Conservation (phyloP, 306 rosid genomes). For the Glycine soja region DNA sequence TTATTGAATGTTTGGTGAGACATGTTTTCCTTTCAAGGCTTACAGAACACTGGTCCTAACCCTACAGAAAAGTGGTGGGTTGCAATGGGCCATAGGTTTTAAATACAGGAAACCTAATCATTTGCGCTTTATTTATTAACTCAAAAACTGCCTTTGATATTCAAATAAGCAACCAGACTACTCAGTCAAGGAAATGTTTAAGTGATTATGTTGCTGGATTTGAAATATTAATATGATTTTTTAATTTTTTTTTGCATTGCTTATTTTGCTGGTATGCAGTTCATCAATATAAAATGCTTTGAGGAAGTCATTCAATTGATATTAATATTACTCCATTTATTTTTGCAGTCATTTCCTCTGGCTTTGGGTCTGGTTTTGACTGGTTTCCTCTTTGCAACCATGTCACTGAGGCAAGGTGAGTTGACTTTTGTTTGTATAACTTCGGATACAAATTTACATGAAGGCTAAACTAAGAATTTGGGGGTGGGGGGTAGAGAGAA, state of each 20-base stretch:
- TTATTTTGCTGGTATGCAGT: conserved; percentile 30
- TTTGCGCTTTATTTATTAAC: conserved; percentile 4
- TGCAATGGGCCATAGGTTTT: conserved; percentile 31
- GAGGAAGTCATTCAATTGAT: conserved; percentile 31
- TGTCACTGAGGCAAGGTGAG: conserved; percentile 93
- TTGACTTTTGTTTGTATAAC: conserved; percentile 36
- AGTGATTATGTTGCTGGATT: conserved; percentile 33
- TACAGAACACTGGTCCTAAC: conserved; percentile 6
- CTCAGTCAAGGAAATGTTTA: conserved; percentile 36
- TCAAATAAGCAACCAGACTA: conserved; percentile 33
- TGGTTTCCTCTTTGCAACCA: conserved; percentile 80
- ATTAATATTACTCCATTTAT: conserved; percentile 31
- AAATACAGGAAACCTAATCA: conserved; percentile 21
- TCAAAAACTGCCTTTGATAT: conserved; percentile 25
- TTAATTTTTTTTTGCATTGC: background rate
- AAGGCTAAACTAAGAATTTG: too few relatives aligned
- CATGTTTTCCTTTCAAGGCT: conserved; percentile 15
- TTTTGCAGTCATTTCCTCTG: conserved; percentile 86
- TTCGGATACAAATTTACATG: background rate
- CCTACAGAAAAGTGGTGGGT: conserved; percentile 16
- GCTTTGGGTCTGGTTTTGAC: conserved; percentile 75
- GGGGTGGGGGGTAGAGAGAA: too few relatives aligned
- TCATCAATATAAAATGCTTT: conserved; percentile 35
- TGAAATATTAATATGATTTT: background rate
- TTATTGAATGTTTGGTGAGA: background rate